Base-by-base conservation (phyloP, 1,284 basidiomycete species). In the Rhodotorula sp. region DNA sequence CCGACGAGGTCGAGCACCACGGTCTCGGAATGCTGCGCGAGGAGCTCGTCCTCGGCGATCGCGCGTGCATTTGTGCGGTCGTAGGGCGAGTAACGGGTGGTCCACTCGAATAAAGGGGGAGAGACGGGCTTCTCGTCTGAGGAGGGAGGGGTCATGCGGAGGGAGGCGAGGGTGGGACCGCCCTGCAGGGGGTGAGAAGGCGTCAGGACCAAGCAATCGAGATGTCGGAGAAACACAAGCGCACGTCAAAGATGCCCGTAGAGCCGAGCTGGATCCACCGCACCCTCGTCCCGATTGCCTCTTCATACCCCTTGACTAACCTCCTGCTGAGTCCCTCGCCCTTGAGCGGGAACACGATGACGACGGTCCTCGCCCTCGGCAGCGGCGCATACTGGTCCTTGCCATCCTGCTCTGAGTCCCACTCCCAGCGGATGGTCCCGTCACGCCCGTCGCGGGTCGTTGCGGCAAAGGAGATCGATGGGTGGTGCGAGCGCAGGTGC, bases 1-100 rank as follows among this genome's bases (percentile, higher is more conserved):
- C 88, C 88, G 25, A 84, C 82, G n/a, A 89, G 84, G 76, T 89
- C 84, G 46, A 90, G 81, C 1, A 89, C 86, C 1, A 86, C 86
- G 3, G 77, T 74, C 80, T 84, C n/a, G 80, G 77, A 3, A 73
- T 70, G 6, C n/a, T 88, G 56, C 25, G 55, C 34, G 9, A 89
- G 82, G 21, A 89, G 81, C 79, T 88, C 87, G 10, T 82, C 81
- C 73, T 89, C 88, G 1, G 86, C 85, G 21, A 78, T 80, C 37
- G 85, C 85, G 22, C 87, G 82, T 8, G 83, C 80, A 60, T 84
- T 85, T 8, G 77, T 71, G 32, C 67, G 77, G 64, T 82, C 80
- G 77, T 77, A 78, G 7, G 83, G 81, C 15, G 87, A 85, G 73
- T 87, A 84, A 37, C 87, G 82, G 78, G 87, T 85, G 64, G 83